Conservation (phyloP, 83 land plant species). For the Thuja plicata region DNA sequence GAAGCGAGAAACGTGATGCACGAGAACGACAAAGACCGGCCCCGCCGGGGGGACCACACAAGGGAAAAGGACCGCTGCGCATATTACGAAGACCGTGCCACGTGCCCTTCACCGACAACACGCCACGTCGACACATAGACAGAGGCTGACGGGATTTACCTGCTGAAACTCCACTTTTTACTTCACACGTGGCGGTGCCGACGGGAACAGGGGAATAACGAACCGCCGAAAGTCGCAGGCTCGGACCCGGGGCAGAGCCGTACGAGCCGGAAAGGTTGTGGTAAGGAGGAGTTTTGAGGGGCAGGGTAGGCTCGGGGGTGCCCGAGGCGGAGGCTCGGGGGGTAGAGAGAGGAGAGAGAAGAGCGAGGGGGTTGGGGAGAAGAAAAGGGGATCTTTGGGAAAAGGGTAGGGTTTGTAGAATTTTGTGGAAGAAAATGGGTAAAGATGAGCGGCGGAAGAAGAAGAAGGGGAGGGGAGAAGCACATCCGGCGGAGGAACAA, state of each 20-base stretch:
- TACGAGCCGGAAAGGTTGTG: not conserved
- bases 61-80: not conserved
- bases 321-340: not conserved
- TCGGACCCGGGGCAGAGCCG: not conserved
- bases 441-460: slow-evolving; percentile 20
- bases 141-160: not conserved
- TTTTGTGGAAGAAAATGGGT: slow-evolving; percentile 12
- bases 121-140: not conserved
- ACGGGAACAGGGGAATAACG: not conserved
- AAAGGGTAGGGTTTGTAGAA: slow-evolving; percentile 9
- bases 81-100: not conserved
- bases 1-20: no score
- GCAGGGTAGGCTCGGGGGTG: not conserved
- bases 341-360: not conserved
- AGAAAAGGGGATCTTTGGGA: slow-evolving; percentile 4
- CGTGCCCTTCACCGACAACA: not conserved
- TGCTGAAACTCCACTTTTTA: not conserved
- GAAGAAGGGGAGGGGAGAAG: slow-evolving; percentile 21
- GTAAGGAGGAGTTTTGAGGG: not conserved
- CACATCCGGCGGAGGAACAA: slow-evolving; percentile 3
- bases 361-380: not conserved
- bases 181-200: not conserved
- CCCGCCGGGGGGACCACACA: not conserved
- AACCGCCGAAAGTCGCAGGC: not conserved
- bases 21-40: no score